Conservation (phyloP, 345 rosid genomes). For the Anacardium occidentale region DNA sequence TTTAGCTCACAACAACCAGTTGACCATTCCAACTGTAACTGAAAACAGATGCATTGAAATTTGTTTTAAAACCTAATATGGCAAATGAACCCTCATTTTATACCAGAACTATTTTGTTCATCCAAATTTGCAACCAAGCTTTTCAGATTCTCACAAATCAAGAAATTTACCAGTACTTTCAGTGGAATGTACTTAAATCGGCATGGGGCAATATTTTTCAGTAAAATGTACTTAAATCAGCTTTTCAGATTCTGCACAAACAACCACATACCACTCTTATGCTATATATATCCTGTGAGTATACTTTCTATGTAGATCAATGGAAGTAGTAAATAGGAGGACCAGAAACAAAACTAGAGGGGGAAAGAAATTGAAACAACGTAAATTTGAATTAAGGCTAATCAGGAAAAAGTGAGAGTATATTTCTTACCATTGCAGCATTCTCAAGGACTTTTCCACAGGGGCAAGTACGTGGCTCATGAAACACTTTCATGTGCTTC, state of each 20-base stretch:
- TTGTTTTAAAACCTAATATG: not conserved
- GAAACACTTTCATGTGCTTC: conserved; percentile 88
- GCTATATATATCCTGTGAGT: not conserved
- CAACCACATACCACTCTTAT: not conserved
- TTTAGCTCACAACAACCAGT: not conserved
- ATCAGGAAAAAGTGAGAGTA: not conserved
- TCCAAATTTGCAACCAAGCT: not conserved
- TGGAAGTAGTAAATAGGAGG: not conserved
- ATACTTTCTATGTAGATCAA: not conserved
- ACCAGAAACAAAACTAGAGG: conserved; percentile 1
- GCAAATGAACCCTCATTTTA: not conserved
- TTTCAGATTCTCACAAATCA: not conserved
- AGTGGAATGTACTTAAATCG: no score
- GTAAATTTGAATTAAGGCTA: not conserved
- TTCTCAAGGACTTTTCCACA: conserved; percentile 84
- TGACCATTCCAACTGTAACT: not conserved
- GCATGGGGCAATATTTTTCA: no score
- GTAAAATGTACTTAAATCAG: no score
- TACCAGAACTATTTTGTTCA: not conserved
- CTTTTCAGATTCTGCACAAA: no score
- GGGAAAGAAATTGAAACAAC: not conserved
- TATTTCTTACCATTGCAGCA: conserved; percentile 68
- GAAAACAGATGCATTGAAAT: not conserved
- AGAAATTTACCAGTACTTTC: not conserved
- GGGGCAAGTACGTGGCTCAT: conserved; percentile 76